Conservation (phyloP, 164 flowering plant species). For the Buxus sempervirens region DNA sequence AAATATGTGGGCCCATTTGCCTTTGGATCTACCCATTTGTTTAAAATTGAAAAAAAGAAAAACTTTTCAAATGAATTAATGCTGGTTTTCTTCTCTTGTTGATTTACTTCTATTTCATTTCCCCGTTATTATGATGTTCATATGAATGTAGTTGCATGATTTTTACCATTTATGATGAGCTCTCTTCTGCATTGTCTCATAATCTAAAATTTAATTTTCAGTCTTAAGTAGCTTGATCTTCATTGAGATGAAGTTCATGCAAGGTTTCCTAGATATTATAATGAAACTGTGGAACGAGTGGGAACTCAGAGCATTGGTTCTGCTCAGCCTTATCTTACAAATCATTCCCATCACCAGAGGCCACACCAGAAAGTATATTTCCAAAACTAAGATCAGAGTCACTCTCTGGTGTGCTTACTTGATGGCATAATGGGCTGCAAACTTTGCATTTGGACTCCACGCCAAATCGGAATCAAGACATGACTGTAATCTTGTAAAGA, state of each 20-base stretch:
- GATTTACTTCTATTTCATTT: no score
- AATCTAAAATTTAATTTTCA: not conserved
- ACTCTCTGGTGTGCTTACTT: slow-evolving; percentile 21
- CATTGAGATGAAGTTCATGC: not conserved
- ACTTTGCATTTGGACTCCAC: not conserved
- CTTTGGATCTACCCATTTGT: no score
- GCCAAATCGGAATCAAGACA: not conserved
- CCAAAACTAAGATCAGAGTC: slow-evolving; percentile 7
- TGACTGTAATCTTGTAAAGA: not conserved
- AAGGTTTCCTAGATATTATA: not conserved
- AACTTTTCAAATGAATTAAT: no score
- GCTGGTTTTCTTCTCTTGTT: no score
- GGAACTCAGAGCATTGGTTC: slow-evolving; percentile 19
- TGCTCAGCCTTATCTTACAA: slow-evolving; percentile 30
- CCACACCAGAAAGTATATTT: slow-evolving; percentile 19
- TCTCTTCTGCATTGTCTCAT: no score
- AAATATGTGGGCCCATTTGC: no score
- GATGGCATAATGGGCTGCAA: not conserved
- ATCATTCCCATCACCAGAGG: slow-evolving; percentile 20
- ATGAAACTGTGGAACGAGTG: slow-evolving; percentile 22
- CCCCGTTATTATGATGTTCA: no score
- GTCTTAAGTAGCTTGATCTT: not conserved
- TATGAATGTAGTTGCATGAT: no score
- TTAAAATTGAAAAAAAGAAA: no score
- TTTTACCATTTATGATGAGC: no score